Percentiles rank a stretch among this genome's conserved stretches.
Conservation (phyloP, 2,329 filamentous ascomycete species). For the Nectriaceae sp. region DNA sequence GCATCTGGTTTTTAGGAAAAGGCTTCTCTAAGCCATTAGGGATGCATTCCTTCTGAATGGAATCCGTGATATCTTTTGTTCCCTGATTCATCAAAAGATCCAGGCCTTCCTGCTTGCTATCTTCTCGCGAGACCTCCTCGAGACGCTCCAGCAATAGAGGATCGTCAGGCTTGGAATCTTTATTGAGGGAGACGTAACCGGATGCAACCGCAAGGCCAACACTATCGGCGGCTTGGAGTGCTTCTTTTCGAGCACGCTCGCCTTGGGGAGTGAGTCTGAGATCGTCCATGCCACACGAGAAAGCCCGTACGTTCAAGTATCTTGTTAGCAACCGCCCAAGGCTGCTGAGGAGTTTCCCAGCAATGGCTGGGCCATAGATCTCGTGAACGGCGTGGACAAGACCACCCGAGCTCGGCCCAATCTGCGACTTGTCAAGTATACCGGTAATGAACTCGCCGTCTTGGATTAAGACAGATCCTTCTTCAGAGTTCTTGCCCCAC, state of each 20-base stretch:
- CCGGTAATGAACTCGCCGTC: slow-evolving; percentile 87
- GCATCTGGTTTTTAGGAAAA: slow-evolving; percentile 98
- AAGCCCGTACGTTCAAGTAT: slow-evolving; percentile 89
- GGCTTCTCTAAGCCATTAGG: slow-evolving; percentile 83
- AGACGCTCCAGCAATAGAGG: slow-evolving; percentile 74
- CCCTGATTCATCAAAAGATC: slow-evolving; percentile 81
- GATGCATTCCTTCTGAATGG: slow-evolving; percentile 77
- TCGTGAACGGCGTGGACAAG: slow-evolving; percentile 93
- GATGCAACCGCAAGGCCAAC: slow-evolving; percentile 80
- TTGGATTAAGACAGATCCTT: slow-evolving; percentile 78
- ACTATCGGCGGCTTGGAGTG: slow-evolving; percentile 64
- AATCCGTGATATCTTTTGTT: slow-evolving; percentile 71
- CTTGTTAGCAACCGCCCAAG: slow-evolving; percentile 87
- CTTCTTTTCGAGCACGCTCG: slow-evolving; percentile 69
- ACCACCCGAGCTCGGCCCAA: slow-evolving; percentile 84
- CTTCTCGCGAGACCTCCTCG: slow-evolving; percentile 88
- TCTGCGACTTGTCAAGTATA: slow-evolving; percentile 93
- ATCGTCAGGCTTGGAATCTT: slow-evolving; percentile 64
- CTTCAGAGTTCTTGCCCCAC: slow-evolving; percentile 78
- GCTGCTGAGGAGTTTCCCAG: slow-evolving; percentile 85
- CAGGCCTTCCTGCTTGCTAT: slow-evolving; percentile 86
- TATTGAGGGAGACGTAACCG: slow-evolving; percentile 82
- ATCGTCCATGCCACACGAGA: slow-evolving; percentile 97
- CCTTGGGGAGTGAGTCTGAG: slow-evolving; percentile 80
- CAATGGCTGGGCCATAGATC: slow-evolving; percentile 78